These are phyloP conservation scores for Neofusicoccum kwambonambiense DNA, from an alignment of 2,329 filamentous ascomycete species.

Conservation along the genomic window DNA sequence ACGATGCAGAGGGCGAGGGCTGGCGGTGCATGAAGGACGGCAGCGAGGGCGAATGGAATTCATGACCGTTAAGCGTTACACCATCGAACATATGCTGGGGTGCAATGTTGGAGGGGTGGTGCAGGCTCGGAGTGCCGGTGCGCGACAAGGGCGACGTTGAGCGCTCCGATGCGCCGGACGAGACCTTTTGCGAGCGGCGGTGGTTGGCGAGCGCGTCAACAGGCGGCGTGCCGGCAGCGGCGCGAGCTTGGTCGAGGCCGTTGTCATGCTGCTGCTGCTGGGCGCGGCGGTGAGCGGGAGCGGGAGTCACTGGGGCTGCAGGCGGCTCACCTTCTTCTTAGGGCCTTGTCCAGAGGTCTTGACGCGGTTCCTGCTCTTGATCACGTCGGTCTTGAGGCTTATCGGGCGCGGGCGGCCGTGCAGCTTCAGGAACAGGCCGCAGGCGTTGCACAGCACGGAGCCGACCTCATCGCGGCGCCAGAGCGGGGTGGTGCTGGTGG, in stretches of 20 bases:
- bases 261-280: constrained; percentile 41
- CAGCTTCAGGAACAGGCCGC: constrained; percentile 94
- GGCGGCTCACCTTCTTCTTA: constrained; percentile 72
- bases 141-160: constrained; percentile 77
- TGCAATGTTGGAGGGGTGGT: constrained; percentile 63
- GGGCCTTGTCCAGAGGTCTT: constrained; percentile 80
- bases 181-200: constrained; percentile 68
- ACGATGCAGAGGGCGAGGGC: constrained; percentile 57
- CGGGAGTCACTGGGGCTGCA: background rate
- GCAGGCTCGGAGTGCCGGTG: constrained; percentile 71
- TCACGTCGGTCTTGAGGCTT: constrained; percentile 97
- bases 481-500: constrained; percentile 89
- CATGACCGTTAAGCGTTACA: constrained; percentile 64
- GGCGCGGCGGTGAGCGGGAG: background rate
- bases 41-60: constrained; percentile 59
- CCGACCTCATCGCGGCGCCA: constrained; percentile 97
- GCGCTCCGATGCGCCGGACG: constrained; percentile 70
- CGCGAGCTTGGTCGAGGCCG: constrained; percentile 46
- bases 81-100: constrained; percentile 78
- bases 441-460: constrained; percentile 96
- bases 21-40: constrained; percentile 44
- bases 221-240: constrained; percentile 37
- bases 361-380: constrained; percentile 97
- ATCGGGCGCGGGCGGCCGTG: constrained; percentile 92
- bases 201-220: constrained; percentile 55